Evolutionary conservation across 2,329 filamentous ascomycete species (phyloP).

Genomic region (Apiospora koreana): DNA sequence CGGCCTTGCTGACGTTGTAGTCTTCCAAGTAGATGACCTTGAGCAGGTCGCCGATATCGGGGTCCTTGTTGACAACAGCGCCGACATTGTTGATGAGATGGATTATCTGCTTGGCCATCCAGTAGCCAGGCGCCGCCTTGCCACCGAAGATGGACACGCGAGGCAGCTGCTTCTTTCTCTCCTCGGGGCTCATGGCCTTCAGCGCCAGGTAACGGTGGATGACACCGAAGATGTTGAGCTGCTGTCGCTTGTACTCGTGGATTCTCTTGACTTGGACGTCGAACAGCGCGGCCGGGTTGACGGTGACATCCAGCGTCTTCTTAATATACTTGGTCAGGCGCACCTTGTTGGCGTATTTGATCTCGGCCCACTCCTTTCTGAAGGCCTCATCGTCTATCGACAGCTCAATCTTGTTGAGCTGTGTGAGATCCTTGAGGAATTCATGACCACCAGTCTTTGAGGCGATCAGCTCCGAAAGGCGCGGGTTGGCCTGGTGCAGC

Average conservation of each 20-base stretch:
- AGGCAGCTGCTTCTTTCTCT: constrained; percentile 82
- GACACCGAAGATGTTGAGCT: constrained; percentile 98
- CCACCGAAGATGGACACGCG: constrained; percentile 96
- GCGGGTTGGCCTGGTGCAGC: constrained; percentile 96
- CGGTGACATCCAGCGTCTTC: constrained; percentile 72
- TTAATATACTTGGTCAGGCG: constrained; percentile 91
- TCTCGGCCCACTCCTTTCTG: constrained; percentile 91
- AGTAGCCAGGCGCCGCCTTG: constrained; percentile 97
- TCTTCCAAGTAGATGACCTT: constrained; percentile 98
- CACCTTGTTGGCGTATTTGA: constrained; percentile 96
- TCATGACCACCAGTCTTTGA: constrained; percentile 81
- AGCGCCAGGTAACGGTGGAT: constrained; percentile 91
- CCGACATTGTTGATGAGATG: constrained; percentile 94
- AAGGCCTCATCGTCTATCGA: constrained; percentile 85
- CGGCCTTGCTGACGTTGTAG: constrained; percentile 99
- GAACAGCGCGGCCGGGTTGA: constrained; percentile 87
- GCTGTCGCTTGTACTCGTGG: constrained; percentile 98
- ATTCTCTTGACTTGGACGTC: constrained; percentile 99
- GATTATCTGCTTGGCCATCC: constrained; percentile 99
- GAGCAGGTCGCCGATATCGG: constrained; percentile 87
- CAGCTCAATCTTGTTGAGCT: constrained; percentile 83
- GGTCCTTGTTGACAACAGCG: constrained; percentile 86
- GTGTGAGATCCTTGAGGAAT: constrained; percentile 88
- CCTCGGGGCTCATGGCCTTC: constrained; percentile 80
- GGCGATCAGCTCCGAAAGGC: constrained; percentile 87